Evolutionary conservation across 2,329 filamentous ascomycete species (phyloP), one percentile per base, ranked within the genome.

Genomic region (Camillea tinctor): DNA sequence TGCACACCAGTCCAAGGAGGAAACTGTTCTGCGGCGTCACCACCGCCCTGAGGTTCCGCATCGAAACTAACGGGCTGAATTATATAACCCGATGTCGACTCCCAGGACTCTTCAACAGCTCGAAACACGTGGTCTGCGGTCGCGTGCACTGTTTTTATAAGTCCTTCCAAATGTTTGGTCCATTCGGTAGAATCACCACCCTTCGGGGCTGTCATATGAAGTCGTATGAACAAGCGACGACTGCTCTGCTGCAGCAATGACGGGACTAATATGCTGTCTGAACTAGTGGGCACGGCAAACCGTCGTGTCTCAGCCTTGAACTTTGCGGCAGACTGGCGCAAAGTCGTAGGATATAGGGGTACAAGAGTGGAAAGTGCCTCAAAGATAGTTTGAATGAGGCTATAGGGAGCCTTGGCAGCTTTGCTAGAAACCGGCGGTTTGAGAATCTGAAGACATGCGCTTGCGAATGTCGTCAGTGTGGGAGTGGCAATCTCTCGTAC

Each of bases 401-500:
- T 75, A 62, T 72, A 71, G 53, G 80, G 81, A 13, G 76, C 73
- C 64, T 75, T 76, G n/a, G 69, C 67, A 7, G 70, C 65, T 65
- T 78, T 77, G 23, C 73, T 75, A 2, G 79, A 73, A 2, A 71
- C 63, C 0, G 77, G 73, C 0, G 77, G 72, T 65, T 86, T 80
- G 71, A 84, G 76, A 51, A 94, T 80, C 68, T 89, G 87, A 51
- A 97, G 75, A 68, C 90, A 92, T 2, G 89, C 82, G 0, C 85
- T 87, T 52, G 93, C 83, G 69, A 94, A 96, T 1, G 84, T 78
- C 1, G 91, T 87, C 20, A 97, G 78, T 2, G 87, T 91, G 2
- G 92, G 92, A 0, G 93, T 96, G 1, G 91, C 93, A 62, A 97
- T 91, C 72, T 97, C 93, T 68, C 94, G 85, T 51, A 94, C 82